Evolutionary conservation across 2,329 filamentous ascomycete genomes (phyloP).

Genomic region (Diaporthe amygdali): DNA sequence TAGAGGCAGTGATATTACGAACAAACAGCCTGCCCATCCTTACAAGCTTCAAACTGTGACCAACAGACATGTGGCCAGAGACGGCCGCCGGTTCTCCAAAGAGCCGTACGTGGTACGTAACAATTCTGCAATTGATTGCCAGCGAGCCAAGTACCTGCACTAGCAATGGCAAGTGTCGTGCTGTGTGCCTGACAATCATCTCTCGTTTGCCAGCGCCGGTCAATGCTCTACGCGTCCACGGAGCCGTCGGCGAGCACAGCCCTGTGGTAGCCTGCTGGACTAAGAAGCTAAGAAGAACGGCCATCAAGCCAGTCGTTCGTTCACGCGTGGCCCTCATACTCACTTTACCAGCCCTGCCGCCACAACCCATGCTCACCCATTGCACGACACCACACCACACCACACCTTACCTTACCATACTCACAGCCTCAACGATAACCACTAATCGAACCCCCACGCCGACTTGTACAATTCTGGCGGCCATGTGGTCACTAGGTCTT

Average conservation of each 20-base stretch:
- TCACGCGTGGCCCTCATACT: neutral
- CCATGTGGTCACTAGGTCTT: neutral
- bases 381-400: neutral
- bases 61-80: neutral
- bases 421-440: too few relatives aligned
- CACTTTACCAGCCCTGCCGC: too few relatives aligned
- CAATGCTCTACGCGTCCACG: neutral
- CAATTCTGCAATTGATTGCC: neutral
- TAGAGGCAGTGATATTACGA: neutral
- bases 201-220: constrained; percentile 2
- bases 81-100: neutral
- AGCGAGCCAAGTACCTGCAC: neutral
- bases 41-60: constrained; percentile 4
- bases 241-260: neutral
- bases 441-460: neutral
- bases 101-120: neutral
- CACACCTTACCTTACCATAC: neutral
- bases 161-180: neutral
- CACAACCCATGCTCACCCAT: neutral
- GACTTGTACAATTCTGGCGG: neutral
- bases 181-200: constrained; percentile 9
- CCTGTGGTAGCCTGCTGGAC: neutral
- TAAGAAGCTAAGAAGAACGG: neutral
- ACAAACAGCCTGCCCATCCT: constrained; percentile 3
- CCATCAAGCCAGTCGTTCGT: neutral